Conservation (phyloP, 805 yeast genomes). For the Candida mattraensis region DNA sequence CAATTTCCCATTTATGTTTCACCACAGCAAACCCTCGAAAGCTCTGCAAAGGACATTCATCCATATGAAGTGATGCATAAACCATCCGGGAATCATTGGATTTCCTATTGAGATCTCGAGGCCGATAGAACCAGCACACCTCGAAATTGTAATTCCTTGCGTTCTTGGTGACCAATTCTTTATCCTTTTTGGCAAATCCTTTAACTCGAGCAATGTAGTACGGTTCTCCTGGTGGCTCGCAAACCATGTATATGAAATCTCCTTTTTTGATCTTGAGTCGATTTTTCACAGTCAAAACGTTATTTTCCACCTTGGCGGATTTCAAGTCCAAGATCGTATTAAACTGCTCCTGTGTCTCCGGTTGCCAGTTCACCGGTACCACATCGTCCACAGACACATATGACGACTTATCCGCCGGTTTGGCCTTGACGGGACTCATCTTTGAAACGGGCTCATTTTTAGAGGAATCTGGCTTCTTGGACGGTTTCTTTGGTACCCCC, state of each 20-base stretch:
- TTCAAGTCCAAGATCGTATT: conserved; percentile 42
- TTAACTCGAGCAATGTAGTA: conserved; percentile 83
- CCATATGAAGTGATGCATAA: conserved; percentile 84
- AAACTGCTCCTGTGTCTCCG: conserved; percentile 40
- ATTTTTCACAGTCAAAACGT: conserved; percentile 41
- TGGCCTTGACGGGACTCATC: conserved; percentile 10
- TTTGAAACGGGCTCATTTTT: conserved; percentile 3
- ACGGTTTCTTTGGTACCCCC: conserved; percentile 3
- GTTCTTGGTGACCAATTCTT: conserved; percentile 34
- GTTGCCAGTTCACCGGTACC: conserved; percentile 54
- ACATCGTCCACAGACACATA: conserved; percentile 32
- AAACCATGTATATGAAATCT: conserved; percentile 77
- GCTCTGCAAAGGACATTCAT: conserved; percentile 71
- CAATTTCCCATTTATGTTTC: conserved; percentile 64
- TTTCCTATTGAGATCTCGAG: conserved; percentile 74
- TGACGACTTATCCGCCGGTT: conserved; percentile 12
- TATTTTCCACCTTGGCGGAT: conserved; percentile 41
- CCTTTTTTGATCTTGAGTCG: conserved; percentile 43
- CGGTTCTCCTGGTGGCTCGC: conserved; percentile 95
- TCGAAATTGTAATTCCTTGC: conserved; percentile 59
- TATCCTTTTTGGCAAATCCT: conserved; percentile 58
- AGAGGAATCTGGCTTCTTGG: conserved; percentile 7
- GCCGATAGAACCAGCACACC: conserved; percentile 90
- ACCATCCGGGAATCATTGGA: conserved; percentile 71
- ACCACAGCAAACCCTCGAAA: conserved; percentile 77